phyloP scores from a whole-genome alignment of 768 basidiomycete genomes.

The Gymnopilus dilepis region DNA sequence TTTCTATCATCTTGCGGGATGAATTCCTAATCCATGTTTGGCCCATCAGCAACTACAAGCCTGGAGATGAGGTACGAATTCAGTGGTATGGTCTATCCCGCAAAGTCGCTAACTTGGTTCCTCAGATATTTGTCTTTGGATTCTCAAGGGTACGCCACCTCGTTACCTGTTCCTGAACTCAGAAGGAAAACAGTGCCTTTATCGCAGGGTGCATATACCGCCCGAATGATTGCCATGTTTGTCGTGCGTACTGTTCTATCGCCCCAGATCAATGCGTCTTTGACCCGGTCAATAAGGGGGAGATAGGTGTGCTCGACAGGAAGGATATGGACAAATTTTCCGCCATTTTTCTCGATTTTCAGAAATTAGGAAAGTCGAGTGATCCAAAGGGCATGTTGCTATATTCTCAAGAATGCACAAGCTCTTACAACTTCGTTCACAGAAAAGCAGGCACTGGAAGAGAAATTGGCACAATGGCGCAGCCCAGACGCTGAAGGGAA shows the following conservation, averaged over 20 bases:
- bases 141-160: conserved; percentile 63
- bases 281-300: conserved; percentile 47
- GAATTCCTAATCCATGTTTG: background rate
- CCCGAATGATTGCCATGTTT: conserved; percentile 73
- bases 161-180: background rate
- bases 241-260: conserved; percentile 48
- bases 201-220: conserved; percentile 76
- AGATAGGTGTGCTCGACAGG: conserved; percentile 73
- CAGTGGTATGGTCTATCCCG: conserved; percentile 6
- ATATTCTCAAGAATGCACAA: background rate
- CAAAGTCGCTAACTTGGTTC: background rate
- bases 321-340: conserved; percentile 77
- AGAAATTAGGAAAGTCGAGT: conserved; percentile 61
- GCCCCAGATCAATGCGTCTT: background rate
- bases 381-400: conserved; percentile 47
- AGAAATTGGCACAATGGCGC: conserved; percentile 59
- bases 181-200: background rate
- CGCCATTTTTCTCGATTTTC: conserved; percentile 63
- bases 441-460: conserved; percentile 49
- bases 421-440: background rate
- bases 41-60: conserved; percentile 63
- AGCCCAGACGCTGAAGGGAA: conserved; percentile 57
- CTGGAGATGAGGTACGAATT: conserved; percentile 68
- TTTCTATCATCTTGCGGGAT: background rate
- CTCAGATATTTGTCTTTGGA: conserved; percentile 76